Conservation (phyloP, 2,329 filamentous ascomycete species). For the Chalara sp. region DNA sequence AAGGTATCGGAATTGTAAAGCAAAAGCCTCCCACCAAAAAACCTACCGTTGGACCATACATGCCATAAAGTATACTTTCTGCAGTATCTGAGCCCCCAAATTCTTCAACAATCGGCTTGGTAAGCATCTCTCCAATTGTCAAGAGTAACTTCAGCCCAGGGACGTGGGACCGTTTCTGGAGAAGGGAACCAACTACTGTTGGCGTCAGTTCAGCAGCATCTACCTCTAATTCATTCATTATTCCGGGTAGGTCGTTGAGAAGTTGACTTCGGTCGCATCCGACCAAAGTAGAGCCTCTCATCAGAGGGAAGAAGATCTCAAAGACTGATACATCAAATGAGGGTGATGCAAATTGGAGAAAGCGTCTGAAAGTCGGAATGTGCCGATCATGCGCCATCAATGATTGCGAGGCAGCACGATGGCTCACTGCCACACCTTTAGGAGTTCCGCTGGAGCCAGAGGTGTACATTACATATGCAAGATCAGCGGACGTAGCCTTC, state of each 20-base stretch:
- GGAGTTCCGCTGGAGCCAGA: constrained; percentile 84
- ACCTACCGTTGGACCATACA: constrained; percentile 75
- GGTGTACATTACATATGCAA: constrained; percentile 92
- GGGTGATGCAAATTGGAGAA: constrained; percentile 85
- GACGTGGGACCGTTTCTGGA: constrained; percentile 60
- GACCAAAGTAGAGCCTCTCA: constrained; percentile 66
- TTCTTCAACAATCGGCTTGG: constrained; percentile 65
- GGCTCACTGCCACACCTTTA: constrained; percentile 80
- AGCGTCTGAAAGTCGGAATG: constrained; percentile 69
- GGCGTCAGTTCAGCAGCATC: constrained; percentile 88
- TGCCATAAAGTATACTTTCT: constrained; percentile 70
- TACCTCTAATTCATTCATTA: constrained; percentile 58
- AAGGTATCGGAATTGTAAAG: too few species aligned
- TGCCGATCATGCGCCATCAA: constrained; percentile 73
- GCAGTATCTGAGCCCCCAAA: constrained; percentile 51
- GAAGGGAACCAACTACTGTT: constrained; percentile 72
- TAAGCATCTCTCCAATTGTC: constrained; percentile 93
- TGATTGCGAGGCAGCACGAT: constrained; percentile 73
- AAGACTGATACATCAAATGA: constrained; percentile 95
- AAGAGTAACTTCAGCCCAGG: constrained; percentile 65
- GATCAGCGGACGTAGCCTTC: constrained; percentile 15
- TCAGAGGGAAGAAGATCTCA: constrained; percentile 86
- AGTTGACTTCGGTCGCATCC: constrained; percentile 62
- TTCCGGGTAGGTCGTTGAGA: constrained; percentile 65
- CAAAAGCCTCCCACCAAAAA: too few species aligned